Evolutionary conservation across 306 rosid species (phyloP).

Genomic region (Canavalia gladiata): DNA sequence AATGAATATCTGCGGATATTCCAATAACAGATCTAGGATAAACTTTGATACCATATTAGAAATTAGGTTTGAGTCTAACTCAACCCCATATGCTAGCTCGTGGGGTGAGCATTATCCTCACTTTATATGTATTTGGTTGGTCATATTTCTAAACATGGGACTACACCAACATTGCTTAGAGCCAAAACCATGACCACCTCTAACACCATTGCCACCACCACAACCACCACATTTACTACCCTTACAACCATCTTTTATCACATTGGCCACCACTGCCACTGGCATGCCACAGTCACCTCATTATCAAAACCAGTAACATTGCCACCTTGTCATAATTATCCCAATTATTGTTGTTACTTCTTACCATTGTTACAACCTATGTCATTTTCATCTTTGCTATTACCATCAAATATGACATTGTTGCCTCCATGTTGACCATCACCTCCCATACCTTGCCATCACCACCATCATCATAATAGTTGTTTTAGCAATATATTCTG

Average conservation of each 20-base stretch:
- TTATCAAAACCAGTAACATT: background rate
- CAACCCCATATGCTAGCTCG: too few relatives aligned
- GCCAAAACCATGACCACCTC: background rate
- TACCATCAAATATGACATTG: background rate
- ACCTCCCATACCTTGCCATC: background rate
- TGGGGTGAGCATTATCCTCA: too few relatives aligned
- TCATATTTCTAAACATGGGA: too few relatives aligned
- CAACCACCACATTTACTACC: background rate
- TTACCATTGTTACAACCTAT: background rate
- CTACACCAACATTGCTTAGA: background rate
- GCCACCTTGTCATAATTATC: background rate
- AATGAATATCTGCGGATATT: too few relatives aligned
- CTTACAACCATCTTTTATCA: too few relatives aligned
- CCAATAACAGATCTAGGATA: too few relatives aligned
- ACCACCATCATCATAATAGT: background rate
- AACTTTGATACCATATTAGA: too few relatives aligned
- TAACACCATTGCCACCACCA: constrained; percentile 1
- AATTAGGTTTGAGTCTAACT: too few relatives aligned
- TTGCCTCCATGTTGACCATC: background rate
- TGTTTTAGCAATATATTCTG: background rate
- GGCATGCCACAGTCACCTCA: background rate
- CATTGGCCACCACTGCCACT: background rate
- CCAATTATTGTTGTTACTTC: too few relatives aligned
- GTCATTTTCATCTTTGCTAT: background rate
- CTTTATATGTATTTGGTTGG: too few relatives aligned